phyloP scores from a whole-genome alignment of 257 asterid genomes.

The Scutellaria barbata region DNA sequence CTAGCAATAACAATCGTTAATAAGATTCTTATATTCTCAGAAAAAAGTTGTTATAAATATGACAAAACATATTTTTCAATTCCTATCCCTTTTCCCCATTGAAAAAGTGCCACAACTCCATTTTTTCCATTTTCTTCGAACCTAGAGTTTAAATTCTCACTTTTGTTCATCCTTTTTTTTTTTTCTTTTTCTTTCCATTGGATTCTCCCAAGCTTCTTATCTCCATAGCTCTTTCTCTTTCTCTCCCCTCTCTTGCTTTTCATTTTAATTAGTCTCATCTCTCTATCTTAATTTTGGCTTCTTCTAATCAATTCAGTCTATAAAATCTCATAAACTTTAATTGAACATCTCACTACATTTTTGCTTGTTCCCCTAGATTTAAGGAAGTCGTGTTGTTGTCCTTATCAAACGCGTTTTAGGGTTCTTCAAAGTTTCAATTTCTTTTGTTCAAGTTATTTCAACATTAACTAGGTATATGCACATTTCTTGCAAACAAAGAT shows the following conservation, averaged over 20 bases:
- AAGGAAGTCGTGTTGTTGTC: neutral
- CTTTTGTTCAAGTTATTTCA: neutral
- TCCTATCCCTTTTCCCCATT: conserved; percentile 12
- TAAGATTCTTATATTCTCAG: too few relatives aligned
- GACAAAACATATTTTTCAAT: neutral
- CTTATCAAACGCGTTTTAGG: neutral
- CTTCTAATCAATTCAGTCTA: conserved; percentile 23
- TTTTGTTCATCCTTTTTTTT: neutral
- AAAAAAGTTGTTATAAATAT: neutral
- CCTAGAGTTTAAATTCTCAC: neutral
- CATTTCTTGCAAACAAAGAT: too few relatives aligned
- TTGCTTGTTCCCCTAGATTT: conserved; percentile 25
- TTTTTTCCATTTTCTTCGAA: neutral
- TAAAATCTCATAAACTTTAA: conserved; percentile 24
- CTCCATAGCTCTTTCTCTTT: neutral
- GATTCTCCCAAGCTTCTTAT: neutral
- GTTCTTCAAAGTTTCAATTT: neutral
- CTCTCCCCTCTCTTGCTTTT: neutral
- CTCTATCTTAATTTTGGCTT: conserved; percentile 24
- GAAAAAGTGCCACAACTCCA: neutral
- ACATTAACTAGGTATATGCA: too few relatives aligned
- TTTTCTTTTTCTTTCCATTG: neutral
- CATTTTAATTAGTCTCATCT: conserved; percentile 30
- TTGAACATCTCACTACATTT: neutral
- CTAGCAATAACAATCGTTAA: too few relatives aligned